Evolutionary conservation across 2,329 filamentous ascomycete species (phyloP), one percentile per base, ranked within the genome.

Genomic region (Zymoseptoria pseudotritici): DNA sequence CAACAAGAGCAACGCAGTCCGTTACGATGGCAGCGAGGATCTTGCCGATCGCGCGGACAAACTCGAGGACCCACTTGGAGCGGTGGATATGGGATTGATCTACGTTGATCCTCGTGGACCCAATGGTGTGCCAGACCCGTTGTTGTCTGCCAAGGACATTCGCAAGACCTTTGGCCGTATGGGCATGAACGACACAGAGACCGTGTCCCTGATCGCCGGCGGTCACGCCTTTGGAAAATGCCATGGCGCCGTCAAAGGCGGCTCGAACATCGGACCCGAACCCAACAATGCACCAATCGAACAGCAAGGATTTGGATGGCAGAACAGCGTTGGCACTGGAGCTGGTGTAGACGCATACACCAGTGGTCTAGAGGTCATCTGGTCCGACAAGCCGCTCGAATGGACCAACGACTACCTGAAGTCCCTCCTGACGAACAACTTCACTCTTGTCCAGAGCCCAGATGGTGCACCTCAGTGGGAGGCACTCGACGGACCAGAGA

Each of bases 151-250:
- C 50, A 76, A 80, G 59, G 89, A 92, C 69, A 91, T 91, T 71
- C 87, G 87, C 64, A 81, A 79, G 60, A 90, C 89, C 20, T 92
- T 91, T 67, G 80, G 80, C 64, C 87, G 88, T 73, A 91, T 92
- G 88, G 88, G 85, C 62, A 91, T 92, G 89, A 85, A 89, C 71
- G 87, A 91, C 71, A 85, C 89, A 76, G 89, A 92, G 79, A 92
- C 89, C 0, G 88, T 89, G 57, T 88, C 89, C 13, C 78, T 92
- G 52, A 91, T 92, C 71, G 86, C 86, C 46, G 89, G 89, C 70
- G 89, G 89, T 46, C 89, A 92, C 79, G 81, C 84, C 26, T 90
- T 92, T 67, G 89, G 89, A 69, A 92, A 92, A 82, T 89, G 87
- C 0, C 89, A 92, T 74, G 89, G 89, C 67, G 88, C 88, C 29